These are phyloP conservation scores for Termitomyces sp. DNA, from an alignment of 768 basidiomycete species.

Conservation along the genomic window DNA sequence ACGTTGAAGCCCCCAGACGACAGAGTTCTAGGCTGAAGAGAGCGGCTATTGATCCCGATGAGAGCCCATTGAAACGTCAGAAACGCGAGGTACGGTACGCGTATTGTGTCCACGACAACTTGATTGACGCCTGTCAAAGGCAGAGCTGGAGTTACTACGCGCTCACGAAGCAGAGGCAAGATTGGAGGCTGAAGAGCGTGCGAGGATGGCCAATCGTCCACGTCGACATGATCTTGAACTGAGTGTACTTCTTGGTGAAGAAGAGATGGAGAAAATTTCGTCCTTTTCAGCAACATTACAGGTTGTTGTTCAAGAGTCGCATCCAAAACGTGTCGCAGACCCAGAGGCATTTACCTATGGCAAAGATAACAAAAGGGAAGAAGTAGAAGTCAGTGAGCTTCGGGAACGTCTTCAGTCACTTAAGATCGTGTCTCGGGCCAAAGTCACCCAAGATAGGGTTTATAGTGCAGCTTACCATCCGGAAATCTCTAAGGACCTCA, in stretches of 20 bases:
- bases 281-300: conserved; percentile 42
- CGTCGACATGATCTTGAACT: conserved; percentile 65
- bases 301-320: conserved; percentile 25
- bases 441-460: conserved; percentile 69
- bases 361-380: conserved; percentile 37
- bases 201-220: conserved; percentile 58
- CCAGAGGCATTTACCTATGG: conserved; percentile 50
- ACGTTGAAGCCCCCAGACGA: conserved; percentile 48
- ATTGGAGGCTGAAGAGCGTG: conserved; percentile 55
- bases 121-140: conserved; percentile 22
- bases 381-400: conserved; percentile 45
- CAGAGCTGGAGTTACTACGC: conserved; percentile 43
- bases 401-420: conserved; percentile 47
- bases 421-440: conserved; percentile 70
- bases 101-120: neutral
- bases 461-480: conserved; percentile 83
- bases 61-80: conserved; percentile 56
- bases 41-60: conserved; percentile 45
- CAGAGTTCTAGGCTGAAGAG: conserved; percentile 60
- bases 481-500: conserved; percentile 69
- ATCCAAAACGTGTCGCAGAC: conserved; percentile 34
- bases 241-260: conserved; percentile 44
- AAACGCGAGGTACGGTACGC: conserved; percentile 51
- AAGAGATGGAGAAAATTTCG: conserved; percentile 39
- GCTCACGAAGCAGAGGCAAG: conserved; percentile 57